Evolutionary conservation across 345 rosid genomes (phyloP).

Genomic region (Populus tremula): DNA sequence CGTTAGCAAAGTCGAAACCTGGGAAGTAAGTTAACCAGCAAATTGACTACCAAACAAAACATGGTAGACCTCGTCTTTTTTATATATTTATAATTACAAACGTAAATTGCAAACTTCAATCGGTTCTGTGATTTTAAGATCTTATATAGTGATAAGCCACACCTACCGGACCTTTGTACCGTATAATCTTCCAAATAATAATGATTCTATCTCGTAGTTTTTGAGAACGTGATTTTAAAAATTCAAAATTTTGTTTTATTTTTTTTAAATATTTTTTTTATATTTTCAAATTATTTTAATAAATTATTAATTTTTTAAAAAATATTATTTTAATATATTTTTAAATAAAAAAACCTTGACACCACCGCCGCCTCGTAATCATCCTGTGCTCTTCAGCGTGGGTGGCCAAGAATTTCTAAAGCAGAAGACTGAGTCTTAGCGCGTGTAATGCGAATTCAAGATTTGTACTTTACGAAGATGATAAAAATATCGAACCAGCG

Average conservation of each 20-base stretch:
- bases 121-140: not conserved
- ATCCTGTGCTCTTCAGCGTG: not conserved
- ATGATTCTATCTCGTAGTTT: rapidly evolving
- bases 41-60: not conserved
- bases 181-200: too few species aligned
- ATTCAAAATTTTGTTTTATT: too few species aligned
- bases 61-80: not conserved
- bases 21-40: not conserved
- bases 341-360: too few species aligned
- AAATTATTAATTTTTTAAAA: too few species aligned
- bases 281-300: too few species aligned
- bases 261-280: too few species aligned
- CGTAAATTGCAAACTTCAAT: not conserved
- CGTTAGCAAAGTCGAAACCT: constrained; percentile 3
- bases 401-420: not conserved
- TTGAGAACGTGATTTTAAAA: too few species aligned
- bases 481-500: not conserved
- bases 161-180: not conserved
- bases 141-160: not conserved
- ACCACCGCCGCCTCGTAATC: too few species aligned
- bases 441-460: not conserved
- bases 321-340: too few species aligned
- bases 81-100: too few species aligned
- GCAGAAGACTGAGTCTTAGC: not conserved
- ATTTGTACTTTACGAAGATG: not conserved